Evolutionary conservation across 306 rosid species (phyloP).

Genomic region (Cicer cuneatum): DNA sequence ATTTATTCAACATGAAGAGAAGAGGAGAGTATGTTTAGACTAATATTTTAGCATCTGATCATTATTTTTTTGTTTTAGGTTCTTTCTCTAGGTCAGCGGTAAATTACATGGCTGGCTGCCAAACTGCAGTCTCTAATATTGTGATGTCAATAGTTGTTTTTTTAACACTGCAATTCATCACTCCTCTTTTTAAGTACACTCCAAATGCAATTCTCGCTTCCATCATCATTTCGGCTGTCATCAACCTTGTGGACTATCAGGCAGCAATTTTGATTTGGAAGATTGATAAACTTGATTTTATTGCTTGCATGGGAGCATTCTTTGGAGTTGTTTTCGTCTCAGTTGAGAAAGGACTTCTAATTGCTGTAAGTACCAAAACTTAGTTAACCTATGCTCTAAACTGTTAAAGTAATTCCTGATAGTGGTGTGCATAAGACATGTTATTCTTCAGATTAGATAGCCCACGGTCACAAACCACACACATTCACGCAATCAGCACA

Average conservation of each 20-base stretch:
- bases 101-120: conserved; percentile 92
- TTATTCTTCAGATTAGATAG: not conserved
- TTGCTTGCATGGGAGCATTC: conserved; percentile 98
- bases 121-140: conserved; percentile 86
- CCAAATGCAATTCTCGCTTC: conserved; percentile 90
- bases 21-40: not conserved
- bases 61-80: conserved; percentile 55
- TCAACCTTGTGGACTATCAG: conserved; percentile 74
- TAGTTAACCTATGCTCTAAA: conserved; percentile 35
- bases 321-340: conserved; percentile 81
- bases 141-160: conserved; percentile 89
- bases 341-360: conserved; percentile 89
- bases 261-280: conserved; percentile 92
- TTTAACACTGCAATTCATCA: conserved; percentile 76
- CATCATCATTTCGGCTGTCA: conserved; percentile 93
- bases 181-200: conserved; percentile 93
- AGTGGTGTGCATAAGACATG: not conserved
- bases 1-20: not conserved
- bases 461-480: too few species aligned
- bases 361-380: conserved; percentile 66
- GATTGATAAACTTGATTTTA: conserved; percentile 87
- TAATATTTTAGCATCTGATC: conserved; percentile 38
- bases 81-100: conserved; percentile 97
- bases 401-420: conserved; percentile 28
- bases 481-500: too few species aligned